A percentile compares a stretch with the other conserved stretches of the same genome.
Conservation (phyloP, 371 early-diverging fungal genomes). For the Rhizopus microsporus region DNA sequence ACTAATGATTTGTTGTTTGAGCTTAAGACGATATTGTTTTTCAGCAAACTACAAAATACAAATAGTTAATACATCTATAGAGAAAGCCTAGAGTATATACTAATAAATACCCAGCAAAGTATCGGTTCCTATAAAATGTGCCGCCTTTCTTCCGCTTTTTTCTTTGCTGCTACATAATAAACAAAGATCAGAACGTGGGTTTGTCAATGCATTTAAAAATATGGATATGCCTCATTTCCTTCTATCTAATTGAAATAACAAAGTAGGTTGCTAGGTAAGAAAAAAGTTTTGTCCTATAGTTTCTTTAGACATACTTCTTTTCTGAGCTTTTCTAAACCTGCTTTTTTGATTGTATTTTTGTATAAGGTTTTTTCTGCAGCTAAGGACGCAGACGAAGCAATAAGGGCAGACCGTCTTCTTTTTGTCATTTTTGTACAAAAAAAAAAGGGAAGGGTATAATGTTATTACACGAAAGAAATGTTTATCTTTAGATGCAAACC, state of each 20-base stretch:
- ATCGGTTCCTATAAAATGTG: constrained; percentile 14
- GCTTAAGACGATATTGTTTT: constrained; percentile 12
- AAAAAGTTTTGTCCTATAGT: constrained; percentile 11
- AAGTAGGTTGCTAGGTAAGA: constrained; percentile 17
- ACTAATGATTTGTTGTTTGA: constrained; percentile 12
- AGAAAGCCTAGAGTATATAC: constrained; percentile 16
- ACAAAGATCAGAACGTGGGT: constrained; percentile 15
- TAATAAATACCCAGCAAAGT: constrained; percentile 21
- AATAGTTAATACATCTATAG: constrained; percentile 21
- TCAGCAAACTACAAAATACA: constrained; percentile 15
- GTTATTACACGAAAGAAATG: too few species aligned
- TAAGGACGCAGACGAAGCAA: constrained; percentile 18
- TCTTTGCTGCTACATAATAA: constrained; percentile 7
- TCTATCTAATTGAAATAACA: constrained; percentile 16
- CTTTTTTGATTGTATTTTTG: constrained; percentile 14
- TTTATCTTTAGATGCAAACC: too few species aligned
- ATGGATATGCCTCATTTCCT: constrained; percentile 15
- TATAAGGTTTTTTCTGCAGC: constrained; percentile 9
- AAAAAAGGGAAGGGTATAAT: not conserved
- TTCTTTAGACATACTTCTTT: constrained; percentile 16
- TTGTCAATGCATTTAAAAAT: constrained; percentile 15
- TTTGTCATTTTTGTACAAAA: constrained; percentile 9
- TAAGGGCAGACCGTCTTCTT: constrained; percentile 16
- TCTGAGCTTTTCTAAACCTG: constrained; percentile 18
- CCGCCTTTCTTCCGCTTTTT: constrained; percentile 19